phyloP scores from a whole-genome alignment of 2,329 filamentous ascomycete species.

The Lachnellula arida region DNA sequence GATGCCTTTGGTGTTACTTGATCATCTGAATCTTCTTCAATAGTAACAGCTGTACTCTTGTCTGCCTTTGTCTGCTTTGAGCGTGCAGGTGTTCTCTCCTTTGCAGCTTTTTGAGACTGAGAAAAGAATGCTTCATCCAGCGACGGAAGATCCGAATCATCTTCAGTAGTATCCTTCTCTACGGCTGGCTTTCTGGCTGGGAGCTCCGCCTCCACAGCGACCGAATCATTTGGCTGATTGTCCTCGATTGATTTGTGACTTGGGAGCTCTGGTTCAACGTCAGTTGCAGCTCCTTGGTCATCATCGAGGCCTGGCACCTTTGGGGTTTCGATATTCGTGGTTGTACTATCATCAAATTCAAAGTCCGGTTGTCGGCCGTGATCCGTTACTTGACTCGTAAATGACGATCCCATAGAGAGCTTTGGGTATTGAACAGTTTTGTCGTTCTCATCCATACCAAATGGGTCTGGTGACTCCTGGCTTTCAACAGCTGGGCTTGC shows the following conservation, averaged over 20 bases:
- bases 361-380: constrained; percentile 47
- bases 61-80: constrained; percentile 35
- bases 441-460: constrained; percentile 10
- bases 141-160: constrained; percentile 14
- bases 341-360: constrained; percentile 32
- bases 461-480: constrained; percentile 2
- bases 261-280: constrained; percentile 2
- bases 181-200: neutral
- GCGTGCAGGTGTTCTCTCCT: constrained; percentile 14
- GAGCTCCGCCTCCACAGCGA: constrained; percentile 1
- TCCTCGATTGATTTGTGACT: neutral
- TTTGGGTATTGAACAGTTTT: constrained; percentile 30
- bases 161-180: neutral
- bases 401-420: constrained; percentile 33
- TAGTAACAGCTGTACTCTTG: constrained; percentile 40
- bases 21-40: constrained; percentile 31
- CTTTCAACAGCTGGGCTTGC: neutral
- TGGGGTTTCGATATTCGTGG: constrained; percentile 9
- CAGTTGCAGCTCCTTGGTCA: constrained; percentile 2
- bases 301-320: constrained; percentile 6
- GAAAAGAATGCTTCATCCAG: constrained; percentile 9
- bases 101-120: neutral
- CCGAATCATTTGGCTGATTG: constrained; percentile 5
- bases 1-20: constrained; percentile 19
- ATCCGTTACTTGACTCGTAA: constrained; percentile 40